phyloP scores from a whole-genome alignment of 192 early-diverging fungal species.

The Coemansia sp. region DNA sequence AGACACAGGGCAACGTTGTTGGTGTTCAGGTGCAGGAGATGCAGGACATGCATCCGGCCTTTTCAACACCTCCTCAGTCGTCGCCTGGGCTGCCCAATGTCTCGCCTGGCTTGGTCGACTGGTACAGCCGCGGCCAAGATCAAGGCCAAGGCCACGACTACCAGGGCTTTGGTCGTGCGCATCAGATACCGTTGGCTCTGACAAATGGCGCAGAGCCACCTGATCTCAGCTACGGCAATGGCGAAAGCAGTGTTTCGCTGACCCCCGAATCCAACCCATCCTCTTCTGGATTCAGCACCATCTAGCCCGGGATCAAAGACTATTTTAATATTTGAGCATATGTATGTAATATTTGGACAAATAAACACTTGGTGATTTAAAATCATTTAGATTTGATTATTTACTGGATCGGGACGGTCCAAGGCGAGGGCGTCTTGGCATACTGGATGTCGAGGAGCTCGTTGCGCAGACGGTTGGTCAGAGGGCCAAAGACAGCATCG shows the following conservation, averaged over 20 bases:
- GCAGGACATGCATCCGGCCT: background rate
- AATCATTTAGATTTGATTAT: too few species aligned
- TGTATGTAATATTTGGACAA: too few species aligned
- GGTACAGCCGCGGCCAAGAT: background rate
- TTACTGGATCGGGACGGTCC: constrained; percentile 31
- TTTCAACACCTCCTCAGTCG: background rate
- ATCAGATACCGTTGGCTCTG: background rate
- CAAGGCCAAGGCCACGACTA: background rate
- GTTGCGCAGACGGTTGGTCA: constrained; percentile 78
- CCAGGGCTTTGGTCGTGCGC: background rate
- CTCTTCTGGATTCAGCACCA: background rate
- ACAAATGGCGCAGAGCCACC: background rate
- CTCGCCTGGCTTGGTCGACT: background rate
- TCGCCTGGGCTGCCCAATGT: background rate
- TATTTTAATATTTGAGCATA: too few species aligned
- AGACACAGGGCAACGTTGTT: too few species aligned
- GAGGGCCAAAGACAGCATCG: constrained; percentile 76
- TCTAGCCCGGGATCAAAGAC: background rate
- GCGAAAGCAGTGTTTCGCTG: constrained; percentile 1
- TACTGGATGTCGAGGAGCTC: constrained; percentile 94
- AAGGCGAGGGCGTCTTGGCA: constrained; percentile 61
- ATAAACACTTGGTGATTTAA: background rate
- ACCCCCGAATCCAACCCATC: background rate
- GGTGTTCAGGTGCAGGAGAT: too few species aligned
- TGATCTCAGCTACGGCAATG: background rate